phyloP scores from a whole-genome alignment of 2,329 filamentous ascomycete genomes.

The Knufia petricola region DNA sequence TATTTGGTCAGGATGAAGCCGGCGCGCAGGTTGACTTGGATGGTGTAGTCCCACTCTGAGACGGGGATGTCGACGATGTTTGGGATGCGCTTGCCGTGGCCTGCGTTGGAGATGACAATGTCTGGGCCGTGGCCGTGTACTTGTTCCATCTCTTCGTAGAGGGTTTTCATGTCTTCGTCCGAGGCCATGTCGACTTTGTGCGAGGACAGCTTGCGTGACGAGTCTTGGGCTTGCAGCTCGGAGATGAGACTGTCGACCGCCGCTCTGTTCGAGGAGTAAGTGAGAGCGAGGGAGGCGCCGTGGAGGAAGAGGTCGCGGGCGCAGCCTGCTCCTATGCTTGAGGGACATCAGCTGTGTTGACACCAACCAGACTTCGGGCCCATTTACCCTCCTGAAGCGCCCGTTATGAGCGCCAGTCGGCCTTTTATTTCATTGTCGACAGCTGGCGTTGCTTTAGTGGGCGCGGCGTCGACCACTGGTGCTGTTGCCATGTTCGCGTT shows the following conservation, averaged over 20 bases:
- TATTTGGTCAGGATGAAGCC: constrained; percentile 54
- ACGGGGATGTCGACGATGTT: constrained; percentile 50
- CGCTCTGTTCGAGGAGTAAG: constrained; percentile 45
- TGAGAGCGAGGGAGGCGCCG: constrained; percentile 48
- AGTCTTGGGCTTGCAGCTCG: constrained; percentile 27
- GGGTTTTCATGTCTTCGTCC: constrained; percentile 42
- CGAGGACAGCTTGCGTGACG: constrained; percentile 35
- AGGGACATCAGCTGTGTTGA: neutral
- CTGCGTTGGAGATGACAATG: constrained; percentile 58
- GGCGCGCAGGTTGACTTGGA: constrained; percentile 53
- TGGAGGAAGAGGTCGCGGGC: constrained; percentile 45
- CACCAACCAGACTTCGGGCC: neutral
- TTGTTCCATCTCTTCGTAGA: constrained; percentile 46
- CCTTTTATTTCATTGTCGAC: constrained; percentile 42
- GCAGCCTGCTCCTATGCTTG: constrained; percentile 49
- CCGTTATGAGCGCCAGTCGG: constrained; percentile 50
- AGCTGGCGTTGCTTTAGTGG: constrained; percentile 14
- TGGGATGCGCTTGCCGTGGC: constrained; percentile 52
- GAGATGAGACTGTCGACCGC: constrained; percentile 38
- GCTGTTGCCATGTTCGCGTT: constrained; percentile 8
- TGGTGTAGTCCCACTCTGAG: constrained; percentile 55
- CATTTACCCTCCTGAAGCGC: constrained; percentile 50
- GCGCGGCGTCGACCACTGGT: neutral
- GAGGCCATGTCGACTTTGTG: constrained; percentile 52
- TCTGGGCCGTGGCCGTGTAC: constrained; percentile 49